A percentile compares a stretch with the other conserved stretches of the same genome.
Conservation (phyloP, 2,329 filamentous ascomycete genomes). For the Colletotrichum sidae region DNA sequence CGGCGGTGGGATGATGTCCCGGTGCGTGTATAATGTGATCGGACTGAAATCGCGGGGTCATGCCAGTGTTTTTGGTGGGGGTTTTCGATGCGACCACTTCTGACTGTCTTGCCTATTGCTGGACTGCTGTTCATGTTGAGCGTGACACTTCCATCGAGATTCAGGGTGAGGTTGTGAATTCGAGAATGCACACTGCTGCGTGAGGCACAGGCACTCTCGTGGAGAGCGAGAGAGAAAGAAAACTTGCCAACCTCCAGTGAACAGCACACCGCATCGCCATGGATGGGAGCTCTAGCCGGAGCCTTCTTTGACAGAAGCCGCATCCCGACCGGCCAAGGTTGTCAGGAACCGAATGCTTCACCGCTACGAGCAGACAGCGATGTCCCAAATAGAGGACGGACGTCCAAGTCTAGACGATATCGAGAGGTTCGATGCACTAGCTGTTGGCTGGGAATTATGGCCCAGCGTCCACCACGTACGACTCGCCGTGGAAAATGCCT, state of each 20-base stretch:
- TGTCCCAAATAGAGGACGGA: slow-evolving; percentile 13
- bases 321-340: slow-evolving; percentile 15
- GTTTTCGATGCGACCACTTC: slow-evolving; percentile 8
- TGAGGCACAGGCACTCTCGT: not conserved
- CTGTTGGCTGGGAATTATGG: not conserved
- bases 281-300: slow-evolving; percentile 23
- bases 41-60: slow-evolving; percentile 30
- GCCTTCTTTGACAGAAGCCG: not conserved
- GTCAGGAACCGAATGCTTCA: slow-evolving; percentile 27
- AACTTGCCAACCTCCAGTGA: not conserved
- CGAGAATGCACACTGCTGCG: not conserved
- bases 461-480: not conserved
- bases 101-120: slow-evolving; percentile 2
- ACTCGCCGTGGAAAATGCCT: slow-evolving; percentile 25
- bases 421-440: slow-evolving; percentile 3
- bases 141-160: slow-evolving; percentile 24
- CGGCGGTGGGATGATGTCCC: slow-evolving; percentile 22
- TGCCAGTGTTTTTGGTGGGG: slow-evolving; percentile 4
- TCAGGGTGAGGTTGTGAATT: not conserved
- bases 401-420: slow-evolving; percentile 7
- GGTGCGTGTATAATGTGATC: slow-evolving; percentile 22
- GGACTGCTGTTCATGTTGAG: not conserved
- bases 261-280: slow-evolving; percentile 17
- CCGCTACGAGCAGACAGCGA: slow-evolving; percentile 26
- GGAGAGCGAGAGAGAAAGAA: not conserved